Evolutionary conservation across 805 yeast species (phyloP), one percentile per base, ranked within the genome.

Genomic region (Candida fluviatilis): DNA sequence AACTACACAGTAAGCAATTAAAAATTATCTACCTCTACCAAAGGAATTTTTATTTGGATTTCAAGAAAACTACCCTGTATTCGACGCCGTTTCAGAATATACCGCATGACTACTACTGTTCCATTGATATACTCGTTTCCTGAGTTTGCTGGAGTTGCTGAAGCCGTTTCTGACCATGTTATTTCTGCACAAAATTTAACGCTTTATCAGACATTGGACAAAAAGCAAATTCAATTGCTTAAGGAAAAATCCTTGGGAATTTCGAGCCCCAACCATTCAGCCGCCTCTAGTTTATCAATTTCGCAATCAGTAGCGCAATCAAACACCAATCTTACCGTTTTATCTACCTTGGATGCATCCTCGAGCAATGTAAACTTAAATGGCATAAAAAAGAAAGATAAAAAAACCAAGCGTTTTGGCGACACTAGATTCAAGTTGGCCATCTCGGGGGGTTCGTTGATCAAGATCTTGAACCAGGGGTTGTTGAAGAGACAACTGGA

Each of bases 141-240:
- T 31, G 95, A 85, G 60, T 82, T 87, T 54, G 71, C 80, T 19
- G 93, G 86, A 13, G 96, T 91, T 23, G 97, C 98, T 2, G 95
- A 85, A 38, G 98, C 98, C 17, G 95, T 91, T 19, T 97, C 97
- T 1, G 96, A 93, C 62, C 95, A 90, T 60, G 83, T 91, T 35
- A 79, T 89, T 25, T 78, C 85, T 19, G 95, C 95, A 10, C 98
- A 93, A 64, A 86, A 90, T 54, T 62, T 74, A 44, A 76, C 89
- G 7, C 64, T 84, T 27, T 75, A 69, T 51, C 58, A 63, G 42
- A 64, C 72, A 2, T 49, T 63, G 42, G 73, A 69, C 45, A 50
- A 44, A 19, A 48, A 52, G 13, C 59, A 59, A 45, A 65, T 67
- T 27, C 57, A 49, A 28, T 39, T 49, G n/a, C 45, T 60, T 40